Base-by-base conservation (phyloP, 2,329 filamentous ascomycete species). In the Penicillium polonicum region DNA sequence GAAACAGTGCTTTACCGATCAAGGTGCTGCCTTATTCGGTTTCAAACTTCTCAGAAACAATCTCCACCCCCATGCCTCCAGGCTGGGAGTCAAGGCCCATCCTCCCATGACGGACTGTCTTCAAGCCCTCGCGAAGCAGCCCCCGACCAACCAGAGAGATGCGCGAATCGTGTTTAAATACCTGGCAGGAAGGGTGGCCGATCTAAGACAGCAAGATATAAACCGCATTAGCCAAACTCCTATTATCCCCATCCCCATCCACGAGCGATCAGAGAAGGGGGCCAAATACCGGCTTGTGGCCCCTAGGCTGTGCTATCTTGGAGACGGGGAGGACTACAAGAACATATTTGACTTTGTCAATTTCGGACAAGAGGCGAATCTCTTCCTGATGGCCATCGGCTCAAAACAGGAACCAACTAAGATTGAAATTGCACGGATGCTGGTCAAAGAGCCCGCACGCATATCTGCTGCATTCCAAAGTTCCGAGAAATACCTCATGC, bases 291-390 rank as follows among this genome's bases (percentile, higher is more conserved):
- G 80, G 64, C 82, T 86, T 65, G 81, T 92, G 44, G 81, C 84
- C 17, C 93, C 94, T 5, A 83, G 82, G 45, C 81, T 86, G 41
- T 92, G 89, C 61, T 99, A 96, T 72, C 81, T 99, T 2, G 94
- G 94, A 9, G 80, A 83, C 35, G 80, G 83, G 52, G 79, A 84
- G 55, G 82, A 87, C 64, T 99, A 95, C 68, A 89, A 86, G 12
- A 90, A 96, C 33, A 95, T 99, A 33, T 96, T 99, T 65, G 92
- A 97, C 71, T 99, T 97, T 74, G 92, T 97, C 15, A 90, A 97
- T 71, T 99, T 97, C 76, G 92, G 93, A 0, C 78, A 82, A 35
- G 87, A 93, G 70, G 93, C 91, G 2, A 97, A 97, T 68, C 81
- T 89, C 0, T 99, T 99, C 68, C 78, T 99, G 19, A 85, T 92